Evolutionary conservation across 2,329 filamentous ascomycete genomes (phyloP).

Genomic region (Hypoxylon sp.): DNA sequence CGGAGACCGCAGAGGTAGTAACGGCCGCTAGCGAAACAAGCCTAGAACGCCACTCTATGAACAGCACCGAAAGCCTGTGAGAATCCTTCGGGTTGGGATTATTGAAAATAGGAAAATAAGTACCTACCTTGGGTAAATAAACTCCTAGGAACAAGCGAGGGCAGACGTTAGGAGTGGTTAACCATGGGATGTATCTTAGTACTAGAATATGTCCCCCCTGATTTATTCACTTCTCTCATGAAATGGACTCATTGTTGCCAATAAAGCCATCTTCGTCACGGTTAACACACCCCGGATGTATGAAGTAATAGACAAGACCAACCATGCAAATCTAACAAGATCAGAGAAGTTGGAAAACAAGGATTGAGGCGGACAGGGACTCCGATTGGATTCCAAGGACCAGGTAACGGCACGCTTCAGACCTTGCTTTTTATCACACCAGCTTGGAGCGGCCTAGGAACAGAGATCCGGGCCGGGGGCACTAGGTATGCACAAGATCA

Average conservation of each 20-base stretch:
- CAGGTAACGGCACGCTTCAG: neutral
- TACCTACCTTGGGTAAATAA: too few species aligned
- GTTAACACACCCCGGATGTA: neutral
- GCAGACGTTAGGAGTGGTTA: neutral
- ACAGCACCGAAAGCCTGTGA: too few species aligned
- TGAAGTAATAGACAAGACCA: neutral
- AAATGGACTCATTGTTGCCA: neutral
- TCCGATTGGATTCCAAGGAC: neutral
- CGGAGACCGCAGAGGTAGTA: neutral
- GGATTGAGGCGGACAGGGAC: neutral
- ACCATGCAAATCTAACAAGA: neutral
- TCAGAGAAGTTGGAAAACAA: neutral
- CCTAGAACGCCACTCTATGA: neutral
- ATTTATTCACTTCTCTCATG: neutral
- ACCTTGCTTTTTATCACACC: neutral
- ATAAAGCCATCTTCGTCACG: neutral
- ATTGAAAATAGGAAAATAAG: neutral
- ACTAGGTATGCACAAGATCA: neutral
- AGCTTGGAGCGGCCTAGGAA: neutral
- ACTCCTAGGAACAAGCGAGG: neutral
- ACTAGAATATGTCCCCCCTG: too few species aligned
- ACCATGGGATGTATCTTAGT: too few species aligned
- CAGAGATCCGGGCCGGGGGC: neutral
- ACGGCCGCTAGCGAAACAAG: conserved; percentile 7
- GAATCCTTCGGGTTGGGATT: neutral